These are phyloP conservation scores for Dendrocalamus sinicus DNA, from an alignment of 176 grass and related monocot genomes.

Conservation along the genomic window DNA sequence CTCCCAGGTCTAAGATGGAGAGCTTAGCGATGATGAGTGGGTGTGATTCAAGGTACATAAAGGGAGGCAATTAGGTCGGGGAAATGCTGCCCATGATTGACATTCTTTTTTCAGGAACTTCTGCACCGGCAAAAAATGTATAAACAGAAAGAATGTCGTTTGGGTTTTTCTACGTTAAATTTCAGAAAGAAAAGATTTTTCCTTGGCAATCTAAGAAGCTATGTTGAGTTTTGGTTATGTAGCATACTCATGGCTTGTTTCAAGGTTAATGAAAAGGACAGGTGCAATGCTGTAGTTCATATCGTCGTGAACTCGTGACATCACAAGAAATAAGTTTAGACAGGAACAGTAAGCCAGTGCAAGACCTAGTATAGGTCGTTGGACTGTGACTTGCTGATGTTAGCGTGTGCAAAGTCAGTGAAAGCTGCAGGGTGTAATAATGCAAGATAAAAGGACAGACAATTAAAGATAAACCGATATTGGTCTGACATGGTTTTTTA, in stretches of 20 bases:
- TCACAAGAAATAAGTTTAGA: not conserved
- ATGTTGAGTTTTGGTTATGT: not conserved
- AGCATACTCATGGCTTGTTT: slow-evolving; percentile 15
- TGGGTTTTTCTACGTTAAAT: not conserved
- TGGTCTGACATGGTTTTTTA: not conserved
- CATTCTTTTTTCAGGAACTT: slow-evolving; percentile 7
- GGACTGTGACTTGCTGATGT: not conserved
- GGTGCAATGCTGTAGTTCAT: not conserved
- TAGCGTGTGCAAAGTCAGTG: not conserved
- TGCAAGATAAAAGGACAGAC: not conserved
- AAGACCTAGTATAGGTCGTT: not conserved
- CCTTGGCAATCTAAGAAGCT: not conserved
- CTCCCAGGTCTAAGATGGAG: not conserved
- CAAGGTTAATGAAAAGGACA: not conserved
- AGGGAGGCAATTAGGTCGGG: slow-evolving; percentile 45
- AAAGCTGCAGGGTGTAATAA: not conserved
- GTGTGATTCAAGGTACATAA: slow-evolving; percentile 57
- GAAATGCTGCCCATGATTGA: slow-evolving; percentile 34
- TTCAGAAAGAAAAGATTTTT: not conserved
- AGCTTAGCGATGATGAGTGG: slow-evolving; percentile 48
- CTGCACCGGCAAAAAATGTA: not conserved
- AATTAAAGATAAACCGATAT: not conserved
- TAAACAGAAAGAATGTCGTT: not conserved
- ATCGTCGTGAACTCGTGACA: not conserved
- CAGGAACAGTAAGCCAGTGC: not conserved